Conservation (phyloP, 345 rosid species). For the Aquilaria sinensis region DNA sequence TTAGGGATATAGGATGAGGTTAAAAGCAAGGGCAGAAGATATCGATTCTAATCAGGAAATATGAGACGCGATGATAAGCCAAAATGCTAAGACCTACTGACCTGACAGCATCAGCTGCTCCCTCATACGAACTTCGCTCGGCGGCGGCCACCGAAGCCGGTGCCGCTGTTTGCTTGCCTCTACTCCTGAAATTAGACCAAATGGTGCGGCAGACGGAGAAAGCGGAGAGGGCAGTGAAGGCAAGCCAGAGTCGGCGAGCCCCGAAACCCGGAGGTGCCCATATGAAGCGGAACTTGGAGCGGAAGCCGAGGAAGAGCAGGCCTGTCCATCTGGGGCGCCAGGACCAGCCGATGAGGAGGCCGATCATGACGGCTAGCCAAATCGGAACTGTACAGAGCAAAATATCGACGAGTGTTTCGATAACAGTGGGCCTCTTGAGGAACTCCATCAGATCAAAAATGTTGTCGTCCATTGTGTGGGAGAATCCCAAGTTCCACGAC, state of each 20-base stretch:
- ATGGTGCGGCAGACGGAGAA: slow-evolving; percentile 74
- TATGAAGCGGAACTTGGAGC: slow-evolving; percentile 70
- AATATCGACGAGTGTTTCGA: slow-evolving; percentile 91
- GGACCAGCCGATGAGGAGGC: slow-evolving; percentile 93
- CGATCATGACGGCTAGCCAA: slow-evolving; percentile 96
- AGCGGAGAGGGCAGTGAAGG: slow-evolving; percentile 83
- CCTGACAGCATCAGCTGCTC: slow-evolving; percentile 26
- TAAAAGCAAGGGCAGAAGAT: too few relatives aligned
- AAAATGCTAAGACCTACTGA: slow-evolving; percentile 12
- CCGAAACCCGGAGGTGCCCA: slow-evolving; percentile 97
- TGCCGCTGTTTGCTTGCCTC: slow-evolving; percentile 25
- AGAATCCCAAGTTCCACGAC: background rate
- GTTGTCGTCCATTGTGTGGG: slow-evolving; percentile 47
- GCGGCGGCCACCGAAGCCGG: slow-evolving; percentile 8
- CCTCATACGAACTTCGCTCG: slow-evolving; percentile 20
- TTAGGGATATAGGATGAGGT: too few relatives aligned
- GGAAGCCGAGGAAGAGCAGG: slow-evolving; percentile 67
- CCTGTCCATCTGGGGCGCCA: slow-evolving; percentile 98
- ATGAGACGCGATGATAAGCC: too few relatives aligned
- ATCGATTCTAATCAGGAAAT: too few relatives aligned
- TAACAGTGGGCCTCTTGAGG: slow-evolving; percentile 47
- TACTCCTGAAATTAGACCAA: slow-evolving; percentile 46
- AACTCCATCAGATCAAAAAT: slow-evolving; percentile 60
- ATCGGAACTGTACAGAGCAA: slow-evolving; percentile 91
- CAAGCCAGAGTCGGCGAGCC: slow-evolving; percentile 91